phyloP scores from a whole-genome alignment of 1,284 basidiomycete genomes.

The Moesziomyces sp. region DNA sequence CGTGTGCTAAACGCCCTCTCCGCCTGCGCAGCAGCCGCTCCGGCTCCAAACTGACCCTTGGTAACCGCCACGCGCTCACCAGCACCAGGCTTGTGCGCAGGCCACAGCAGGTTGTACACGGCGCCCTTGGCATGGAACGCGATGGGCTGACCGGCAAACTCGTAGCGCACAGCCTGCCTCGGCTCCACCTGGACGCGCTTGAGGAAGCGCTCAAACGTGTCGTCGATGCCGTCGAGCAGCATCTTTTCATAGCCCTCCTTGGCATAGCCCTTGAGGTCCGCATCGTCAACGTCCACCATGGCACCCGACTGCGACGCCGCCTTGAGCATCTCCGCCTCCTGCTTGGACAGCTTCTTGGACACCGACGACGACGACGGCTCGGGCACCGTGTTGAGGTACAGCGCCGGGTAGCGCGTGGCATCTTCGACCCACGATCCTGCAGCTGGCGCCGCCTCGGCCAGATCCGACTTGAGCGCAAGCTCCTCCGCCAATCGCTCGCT shows the following conservation, averaged over 20 bases:
- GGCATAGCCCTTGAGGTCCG: conserved; percentile 46
- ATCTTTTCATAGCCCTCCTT: conserved; percentile 63
- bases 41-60: conserved; percentile 22
- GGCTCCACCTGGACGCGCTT: conserved; percentile 56
- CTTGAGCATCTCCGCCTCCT: conserved; percentile 40
- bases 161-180: conserved; percentile 64
- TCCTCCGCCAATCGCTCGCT: conserved; percentile 61
- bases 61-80: conserved; percentile 27
- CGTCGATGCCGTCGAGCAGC: conserved; percentile 59
- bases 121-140: conserved; percentile 56
- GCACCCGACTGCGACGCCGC: conserved; percentile 27
- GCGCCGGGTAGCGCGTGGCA: conserved; percentile 44
- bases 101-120: conserved; percentile 59
- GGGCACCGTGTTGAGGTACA: conserved; percentile 63
- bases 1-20: conserved; percentile 8
- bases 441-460: conserved; percentile 24
- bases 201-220: conserved; percentile 63
- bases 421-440: conserved; percentile 50
- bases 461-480: conserved; percentile 61
- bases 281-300: conserved; percentile 23
- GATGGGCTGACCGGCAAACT: conserved; percentile 59
- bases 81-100: conserved; percentile 7
- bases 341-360: conserved; percentile 39
- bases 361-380: conserved; percentile 54
- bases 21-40: neutral